Conservation (phyloP, 805 yeast genomes). For the Wickerhamia fluorescens region DNA sequence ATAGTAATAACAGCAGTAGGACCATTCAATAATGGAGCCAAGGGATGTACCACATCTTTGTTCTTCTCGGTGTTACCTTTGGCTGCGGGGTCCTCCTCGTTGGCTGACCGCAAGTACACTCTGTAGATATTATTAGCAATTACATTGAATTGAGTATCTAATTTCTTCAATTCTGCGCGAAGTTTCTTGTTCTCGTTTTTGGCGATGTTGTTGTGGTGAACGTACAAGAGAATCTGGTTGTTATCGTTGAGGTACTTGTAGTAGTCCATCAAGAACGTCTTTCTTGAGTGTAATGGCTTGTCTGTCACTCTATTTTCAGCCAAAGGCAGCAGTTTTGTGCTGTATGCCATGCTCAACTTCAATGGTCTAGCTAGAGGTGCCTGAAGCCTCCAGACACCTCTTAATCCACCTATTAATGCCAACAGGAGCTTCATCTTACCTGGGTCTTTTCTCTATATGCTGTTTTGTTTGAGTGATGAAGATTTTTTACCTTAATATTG, state of each 20-base stretch:
- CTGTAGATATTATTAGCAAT: slow-evolving; percentile 64
- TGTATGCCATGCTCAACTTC: no score
- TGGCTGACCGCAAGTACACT: slow-evolving; percentile 67
- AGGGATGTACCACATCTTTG: slow-evolving; percentile 52
- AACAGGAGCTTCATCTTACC: no score
- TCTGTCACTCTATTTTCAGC: slow-evolving; percentile 40
- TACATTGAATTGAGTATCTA: slow-evolving; percentile 67
- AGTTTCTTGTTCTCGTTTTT: slow-evolving; percentile 60
- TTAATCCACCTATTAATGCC: neutral
- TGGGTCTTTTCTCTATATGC: no score
- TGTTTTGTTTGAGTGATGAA: no score
- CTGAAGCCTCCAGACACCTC: neutral
- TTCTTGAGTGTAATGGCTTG: slow-evolving; percentile 66
- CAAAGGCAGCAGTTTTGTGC: no score
- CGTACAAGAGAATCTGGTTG: slow-evolving; percentile 65
- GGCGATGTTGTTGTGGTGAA: slow-evolving; percentile 78
- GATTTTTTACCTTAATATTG: no score
- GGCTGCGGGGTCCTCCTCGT: slow-evolving; percentile 69
- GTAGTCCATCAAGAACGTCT: slow-evolving; percentile 77
- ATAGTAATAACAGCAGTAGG: slow-evolving; percentile 79
- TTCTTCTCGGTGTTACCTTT: slow-evolving; percentile 41
- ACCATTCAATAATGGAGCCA: slow-evolving; percentile 65
- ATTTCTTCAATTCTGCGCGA: slow-evolving; percentile 52
- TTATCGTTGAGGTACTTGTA: slow-evolving; percentile 65
- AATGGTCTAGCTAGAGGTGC: no score